These are phyloP conservation scores for Xerocomellus amylosporus DNA, from an alignment of 768 basidiomycete genomes.

Conservation along the genomic window DNA sequence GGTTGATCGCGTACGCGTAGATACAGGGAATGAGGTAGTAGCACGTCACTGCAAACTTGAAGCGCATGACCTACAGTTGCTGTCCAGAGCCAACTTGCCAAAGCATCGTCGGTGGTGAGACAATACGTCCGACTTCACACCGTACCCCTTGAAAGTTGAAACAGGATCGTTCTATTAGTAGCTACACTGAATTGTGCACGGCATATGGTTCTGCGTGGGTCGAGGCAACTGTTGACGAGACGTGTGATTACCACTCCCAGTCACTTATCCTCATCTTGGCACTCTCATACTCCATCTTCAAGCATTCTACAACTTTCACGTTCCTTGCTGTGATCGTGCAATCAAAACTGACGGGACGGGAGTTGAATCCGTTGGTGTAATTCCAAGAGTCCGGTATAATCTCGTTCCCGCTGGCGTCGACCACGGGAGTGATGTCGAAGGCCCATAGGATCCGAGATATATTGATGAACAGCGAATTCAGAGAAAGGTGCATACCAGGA, in stretches of 20 bases:
- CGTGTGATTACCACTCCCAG: not conserved
- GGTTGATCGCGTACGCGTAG: constrained; percentile 17
- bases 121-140: not conserved
- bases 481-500: no score
- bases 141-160: no score
- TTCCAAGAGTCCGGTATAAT: not conserved
- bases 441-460: not conserved
- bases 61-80: constrained; percentile 1
- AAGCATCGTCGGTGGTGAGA: not conserved
- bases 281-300: not conserved
- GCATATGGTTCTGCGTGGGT: not conserved
- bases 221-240: not conserved
- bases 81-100: not conserved
- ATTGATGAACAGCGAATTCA: not conserved
- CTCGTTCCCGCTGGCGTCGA: not conserved
- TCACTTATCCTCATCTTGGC: not conserved
- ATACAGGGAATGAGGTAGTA: constrained; percentile 4
- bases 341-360: not conserved
- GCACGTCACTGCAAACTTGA: not conserved
- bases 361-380: not conserved
- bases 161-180: no score
- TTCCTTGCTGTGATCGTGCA: not conserved
- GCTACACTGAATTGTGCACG: not conserved
- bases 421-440: not conserved
- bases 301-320: not conserved